phyloP scores from a whole-genome alignment of 441 rosid genomes.

The Pelargonium australe region DNA sequence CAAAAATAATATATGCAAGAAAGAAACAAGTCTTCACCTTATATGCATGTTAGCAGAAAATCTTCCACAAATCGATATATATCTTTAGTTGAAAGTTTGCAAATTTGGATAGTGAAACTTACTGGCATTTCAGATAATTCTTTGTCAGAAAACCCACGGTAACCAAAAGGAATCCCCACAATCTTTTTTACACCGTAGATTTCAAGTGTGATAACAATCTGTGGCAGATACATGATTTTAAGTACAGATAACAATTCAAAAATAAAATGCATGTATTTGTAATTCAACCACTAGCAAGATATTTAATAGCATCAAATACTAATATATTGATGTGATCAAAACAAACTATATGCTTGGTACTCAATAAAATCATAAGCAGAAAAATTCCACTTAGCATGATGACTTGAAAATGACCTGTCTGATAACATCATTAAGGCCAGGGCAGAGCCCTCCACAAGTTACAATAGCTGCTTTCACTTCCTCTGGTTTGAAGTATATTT shows the following conservation, averaged over 20 bases:
- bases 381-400: conserved; percentile 8
- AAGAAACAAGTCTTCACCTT: neutral
- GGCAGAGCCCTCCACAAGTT: conserved; percentile 98
- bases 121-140: conserved; percentile 78
- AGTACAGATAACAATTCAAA: neutral
- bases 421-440: conserved; percentile 95
- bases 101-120: conserved; percentile 13
- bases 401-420: conserved; percentile 57
- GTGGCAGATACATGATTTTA: conserved; percentile 26
- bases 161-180: conserved; percentile 91
- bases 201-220: conserved; percentile 93
- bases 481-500: conserved; percentile 83
- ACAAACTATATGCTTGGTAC: too few relatives aligned
- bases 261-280: too few relatives aligned
- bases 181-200: conserved; percentile 90
- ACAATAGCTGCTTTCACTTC: conserved; percentile 91
- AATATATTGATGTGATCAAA: neutral
- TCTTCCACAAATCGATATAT: too few relatives aligned
- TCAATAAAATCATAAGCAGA: neutral
- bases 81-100: too few relatives aligned
- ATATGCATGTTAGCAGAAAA: conserved; percentile 5
- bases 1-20: neutral
- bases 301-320: neutral
- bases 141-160: conserved; percentile 71
- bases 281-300: conserved; percentile 8